Base-by-base conservation (phyloP, 1,139 yeast species). In the Protomyces inouyei region DNA sequence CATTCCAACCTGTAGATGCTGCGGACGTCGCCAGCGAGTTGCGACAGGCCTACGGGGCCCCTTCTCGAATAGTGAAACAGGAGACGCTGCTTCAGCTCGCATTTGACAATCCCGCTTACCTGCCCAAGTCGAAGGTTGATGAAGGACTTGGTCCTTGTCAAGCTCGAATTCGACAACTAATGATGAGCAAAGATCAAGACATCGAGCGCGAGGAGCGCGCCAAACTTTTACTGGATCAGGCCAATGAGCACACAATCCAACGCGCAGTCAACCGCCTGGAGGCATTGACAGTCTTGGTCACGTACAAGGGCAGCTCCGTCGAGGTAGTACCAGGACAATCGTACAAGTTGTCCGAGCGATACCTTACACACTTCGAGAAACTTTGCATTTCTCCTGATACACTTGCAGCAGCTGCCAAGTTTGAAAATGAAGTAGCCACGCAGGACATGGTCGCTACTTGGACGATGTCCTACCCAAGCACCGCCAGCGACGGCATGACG, bases 401-500 rank as follows among this genome's bases (percentile, higher is more conserved):
- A 6, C 16, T 57, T 35, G 16, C 18, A 16, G 35, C 21, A 21
- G 61, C 61, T 12, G 38, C 32, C n/a, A 40, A n/a, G 8, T 57
- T 51, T 51, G 56, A 51, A 4, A 16, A 10, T n/a, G 51, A 48
- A 14, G 25, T 51, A 9, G 43, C 14, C 16, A 37, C 21, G 37
- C 37, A 37, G 10, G 55, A 53, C 6, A 36, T 57, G 23, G 18
- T 8, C 8, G 55, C 9, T 36, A 18, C n/a, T 14, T 36, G 37
- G 37, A n/a, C 43, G 23, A 54, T 46, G 21, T 21, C 38, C n/a
- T 52, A 25, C 37, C 55, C 55, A 9, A 46, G 12, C 14, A 37
- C 52, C 3, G 56, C 61, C 35, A 59, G 54, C 52, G 36, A 59
- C 21, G 63, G 57, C 28, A 40, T 55, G 21, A 25, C 63, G n/a